A percentile compares a stretch with the other conserved stretches of the same genome.
Evolutionary conservation across 1,139 yeast genomes (phyloP).

Genomic region (Hemisphaericaspora subhashii): DNA sequence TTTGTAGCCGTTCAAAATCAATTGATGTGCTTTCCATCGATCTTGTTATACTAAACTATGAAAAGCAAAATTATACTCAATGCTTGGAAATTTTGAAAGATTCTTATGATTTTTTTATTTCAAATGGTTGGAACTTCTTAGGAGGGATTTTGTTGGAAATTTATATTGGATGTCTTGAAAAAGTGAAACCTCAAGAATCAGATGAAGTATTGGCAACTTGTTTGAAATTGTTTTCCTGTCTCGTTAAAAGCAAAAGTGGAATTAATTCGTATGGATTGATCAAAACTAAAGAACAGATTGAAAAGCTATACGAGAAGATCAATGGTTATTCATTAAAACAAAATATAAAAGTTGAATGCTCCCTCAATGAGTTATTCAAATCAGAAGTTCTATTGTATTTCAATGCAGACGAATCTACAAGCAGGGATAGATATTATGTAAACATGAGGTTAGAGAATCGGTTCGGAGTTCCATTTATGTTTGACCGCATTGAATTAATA

Average conservation of each 20-base stretch:
- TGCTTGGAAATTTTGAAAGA: conserved; percentile 65
- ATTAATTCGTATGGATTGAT: conserved; percentile 31
- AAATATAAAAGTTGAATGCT: conserved; percentile 22
- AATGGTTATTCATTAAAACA: conserved; percentile 20
- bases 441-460: conserved; percentile 25
- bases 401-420: conserved; percentile 20
- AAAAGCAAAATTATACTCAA: conserved; percentile 53
- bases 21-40: conserved; percentile 81
- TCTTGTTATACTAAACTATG: conserved; percentile 69
- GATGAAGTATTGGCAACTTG: conserved; percentile 29
- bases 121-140: conserved; percentile 73
- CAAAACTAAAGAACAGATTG: conserved; percentile 22
- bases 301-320: conserved; percentile 23
- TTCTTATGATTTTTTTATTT: conserved; percentile 65
- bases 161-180: conserved; percentile 67
- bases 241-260: conserved; percentile 24
- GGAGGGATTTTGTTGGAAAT: conserved; percentile 65
- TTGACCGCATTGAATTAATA: conserved; percentile 22
- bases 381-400: conserved; percentile 28
- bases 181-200: conserved; percentile 27
- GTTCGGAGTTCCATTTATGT: conserved; percentile 26
- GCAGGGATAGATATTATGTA: conserved; percentile 24
- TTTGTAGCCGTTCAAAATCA: conserved; percentile 56
- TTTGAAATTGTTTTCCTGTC: conserved; percentile 34
- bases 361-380: conserved; percentile 32